Evolutionary conservation across 1,284 basidiomycete genomes (phyloP).

Genomic region (Hymenochaete sp.): DNA sequence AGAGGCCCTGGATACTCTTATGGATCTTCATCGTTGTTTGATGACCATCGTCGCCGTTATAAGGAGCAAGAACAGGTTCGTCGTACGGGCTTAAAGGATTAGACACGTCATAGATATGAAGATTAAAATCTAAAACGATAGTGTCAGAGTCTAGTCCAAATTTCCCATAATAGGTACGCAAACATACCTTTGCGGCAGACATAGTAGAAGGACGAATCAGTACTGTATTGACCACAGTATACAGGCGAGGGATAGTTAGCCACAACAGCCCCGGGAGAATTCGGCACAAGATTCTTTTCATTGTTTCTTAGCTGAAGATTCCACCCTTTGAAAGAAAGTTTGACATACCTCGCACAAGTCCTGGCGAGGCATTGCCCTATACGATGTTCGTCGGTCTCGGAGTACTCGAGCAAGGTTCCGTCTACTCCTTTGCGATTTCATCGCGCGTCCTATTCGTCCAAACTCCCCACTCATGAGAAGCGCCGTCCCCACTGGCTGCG

Average conservation of each 20-base stretch:
- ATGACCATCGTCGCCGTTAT: constrained; percentile 31
- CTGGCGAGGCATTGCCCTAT: constrained; percentile 40
- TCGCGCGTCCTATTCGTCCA: constrained; percentile 47
- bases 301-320: background rate
- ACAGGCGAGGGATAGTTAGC: constrained; percentile 75
- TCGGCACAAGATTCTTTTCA: constrained; percentile 68
- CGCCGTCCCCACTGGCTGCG: constrained; percentile 62
- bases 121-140: constrained; percentile 59
- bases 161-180: background rate
- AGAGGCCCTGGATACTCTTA: constrained; percentile 70
- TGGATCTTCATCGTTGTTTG: constrained; percentile 65
- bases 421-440: constrained; percentile 32
- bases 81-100: constrained; percentile 27
- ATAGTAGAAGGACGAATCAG: constrained; percentile 74
- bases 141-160: background rate
- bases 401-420: constrained; percentile 43
- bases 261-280: constrained; percentile 81
- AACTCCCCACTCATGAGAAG: constrained; percentile 82
- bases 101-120: constrained; percentile 83
- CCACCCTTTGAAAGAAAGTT: background rate
- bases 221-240: constrained; percentile 90
- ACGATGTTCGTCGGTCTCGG: constrained; percentile 31
- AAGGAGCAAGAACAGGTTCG: constrained; percentile 17
- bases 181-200: constrained; percentile 67
- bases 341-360: constrained; percentile 40